Evolutionary conservation across 371 early-diverging fungal species (phyloP), one percentile per base, ranked within the genome.

Genomic region (Nematocida ausubeli): DNA sequence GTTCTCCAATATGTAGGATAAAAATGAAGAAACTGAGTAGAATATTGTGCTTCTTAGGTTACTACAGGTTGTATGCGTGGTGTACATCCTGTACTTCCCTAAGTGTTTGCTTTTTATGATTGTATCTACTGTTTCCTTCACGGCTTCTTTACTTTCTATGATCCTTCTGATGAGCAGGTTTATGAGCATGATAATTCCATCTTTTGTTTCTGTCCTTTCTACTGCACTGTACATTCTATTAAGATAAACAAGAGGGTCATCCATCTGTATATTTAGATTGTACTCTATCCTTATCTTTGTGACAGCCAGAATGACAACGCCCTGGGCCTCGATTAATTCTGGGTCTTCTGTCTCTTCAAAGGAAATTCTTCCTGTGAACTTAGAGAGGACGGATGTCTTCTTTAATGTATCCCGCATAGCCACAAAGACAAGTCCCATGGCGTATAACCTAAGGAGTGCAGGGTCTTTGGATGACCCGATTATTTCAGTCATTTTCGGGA

Each of bases 321-420:
- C 40, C 70, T 54, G 70, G 9, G 58, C 70, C 44, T 70, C 70
- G 24, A 70, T 7, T 6, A 70, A 9, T 12, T 1, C 54, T 52
- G 39, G 19, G 69, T n/a, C 14, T n/a, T 1, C 35, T 6, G n/a
- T 54, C 22, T 54, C 69, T 0, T 22, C 19, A 19, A 69, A 54
- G 5, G 9, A 4, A 24, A 69, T 54, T 5, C 7, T 47, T 49
- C 47, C 50, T 30, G 19, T n/a, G 14, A 34, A 14, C 30, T 28
- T 39, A 49, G 22, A 32, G 16, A 52, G 35, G 42, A 57, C 19
- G 12, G 9, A 26, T 40, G 70, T 54, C 37, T 47, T 37, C 19
- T 52, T 57, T 7, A 52, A 35, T 14, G 71, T 32, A 28, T 52
- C 49, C 34, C 14, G n/a, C 9, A 62, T 34, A n/a, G 44, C 32